phyloP scores from a whole-genome alignment of 352 stramenopile species.

The Phytophthora pinifolia region DNA sequence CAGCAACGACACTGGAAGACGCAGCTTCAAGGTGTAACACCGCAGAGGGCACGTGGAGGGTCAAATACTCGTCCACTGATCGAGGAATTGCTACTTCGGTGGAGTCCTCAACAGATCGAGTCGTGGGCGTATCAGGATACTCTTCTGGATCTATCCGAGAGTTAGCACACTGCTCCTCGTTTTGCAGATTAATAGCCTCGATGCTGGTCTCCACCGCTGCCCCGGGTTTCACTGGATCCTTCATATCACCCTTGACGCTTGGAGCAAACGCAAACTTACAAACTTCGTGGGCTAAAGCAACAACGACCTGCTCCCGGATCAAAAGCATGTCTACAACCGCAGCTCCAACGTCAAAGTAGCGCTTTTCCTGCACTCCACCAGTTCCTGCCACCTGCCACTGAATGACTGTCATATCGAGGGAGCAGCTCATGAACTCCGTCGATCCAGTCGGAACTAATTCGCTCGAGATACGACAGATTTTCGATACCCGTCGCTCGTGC shows the following conservation, averaged over 20 bases:
- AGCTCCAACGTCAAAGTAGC: slow-evolving; percentile 63
- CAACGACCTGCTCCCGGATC: slow-evolving; percentile 26
- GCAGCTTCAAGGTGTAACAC: slow-evolving; percentile 18
- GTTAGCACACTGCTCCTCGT: background rate
- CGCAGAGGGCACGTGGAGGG: slow-evolving; percentile 20
- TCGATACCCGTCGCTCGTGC: slow-evolving; percentile 49
- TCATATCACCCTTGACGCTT: slow-evolving; percentile 9
- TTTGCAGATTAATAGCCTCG: background rate
- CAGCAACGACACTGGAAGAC: slow-evolving; percentile 14
- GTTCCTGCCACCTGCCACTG: slow-evolving; percentile 41
- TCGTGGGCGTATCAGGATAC: slow-evolving; percentile 19
- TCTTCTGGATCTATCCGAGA: slow-evolving; percentile 2
- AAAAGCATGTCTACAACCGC: slow-evolving; percentile 50
- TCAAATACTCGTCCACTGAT: slow-evolving; percentile 26
- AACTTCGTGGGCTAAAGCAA: slow-evolving; percentile 43
- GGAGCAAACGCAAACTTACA: slow-evolving; percentile 31
- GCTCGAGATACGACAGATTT: slow-evolving; percentile 24
- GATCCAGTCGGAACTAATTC: background rate
- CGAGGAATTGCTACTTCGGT: slow-evolving; percentile 10
- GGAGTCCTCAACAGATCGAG: slow-evolving; percentile 23
- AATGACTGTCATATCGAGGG: slow-evolving; percentile 68
- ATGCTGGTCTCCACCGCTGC: background rate
- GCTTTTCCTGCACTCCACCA: slow-evolving; percentile 40
- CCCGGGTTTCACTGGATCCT: slow-evolving; percentile 11
- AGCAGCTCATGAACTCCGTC: slow-evolving; percentile 44